A percentile compares a stretch with the other conserved stretches of the same genome.
Evolutionary conservation across 805 yeast genomes (phyloP).

Genomic region (Barnettozyma californica): DNA sequence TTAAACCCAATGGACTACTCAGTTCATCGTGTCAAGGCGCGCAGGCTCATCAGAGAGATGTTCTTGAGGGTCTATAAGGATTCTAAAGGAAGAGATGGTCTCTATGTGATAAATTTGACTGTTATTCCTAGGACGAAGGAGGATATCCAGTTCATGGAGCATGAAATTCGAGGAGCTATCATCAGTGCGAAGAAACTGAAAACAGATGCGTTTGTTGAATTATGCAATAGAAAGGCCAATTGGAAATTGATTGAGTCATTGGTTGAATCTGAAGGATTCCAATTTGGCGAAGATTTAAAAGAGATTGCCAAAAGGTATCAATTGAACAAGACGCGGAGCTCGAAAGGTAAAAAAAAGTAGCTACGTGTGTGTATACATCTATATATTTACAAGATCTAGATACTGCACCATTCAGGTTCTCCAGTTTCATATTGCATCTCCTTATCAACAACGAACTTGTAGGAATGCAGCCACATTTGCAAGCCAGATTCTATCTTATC

Average conservation of each 20-base stretch:
- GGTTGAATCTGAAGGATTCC: constrained; percentile 9
- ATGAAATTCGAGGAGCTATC: constrained; percentile 3
- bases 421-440: constrained; percentile 14
- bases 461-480: constrained; percentile 23
- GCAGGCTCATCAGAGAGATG: constrained; percentile 11
- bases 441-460: constrained; percentile 16
- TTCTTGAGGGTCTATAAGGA: constrained; percentile 9
- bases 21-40: constrained; percentile 13
- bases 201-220: not conserved
- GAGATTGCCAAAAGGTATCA: not conserved
- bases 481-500: constrained; percentile 11
- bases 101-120: constrained; percentile 17
- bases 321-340: not conserved
- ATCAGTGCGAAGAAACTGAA: constrained; percentile 4
- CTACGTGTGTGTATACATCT: too few relatives aligned
- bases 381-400: constrained; percentile 5
- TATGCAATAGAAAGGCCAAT: constrained; percentile 11
- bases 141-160: constrained; percentile 7
- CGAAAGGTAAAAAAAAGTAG: not conserved
- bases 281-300: constrained; percentile 8
- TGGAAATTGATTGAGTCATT: constrained; percentile 13
- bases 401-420: constrained; percentile 20
- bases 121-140: constrained; percentile 12
- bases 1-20: constrained; percentile 18
- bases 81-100: constrained; percentile 16